Evolutionary conservation across 192 early-diverging fungal species (phyloP), one percentile per base, ranked within the genome.

Genomic region (Backusella psychrophila): DNA sequence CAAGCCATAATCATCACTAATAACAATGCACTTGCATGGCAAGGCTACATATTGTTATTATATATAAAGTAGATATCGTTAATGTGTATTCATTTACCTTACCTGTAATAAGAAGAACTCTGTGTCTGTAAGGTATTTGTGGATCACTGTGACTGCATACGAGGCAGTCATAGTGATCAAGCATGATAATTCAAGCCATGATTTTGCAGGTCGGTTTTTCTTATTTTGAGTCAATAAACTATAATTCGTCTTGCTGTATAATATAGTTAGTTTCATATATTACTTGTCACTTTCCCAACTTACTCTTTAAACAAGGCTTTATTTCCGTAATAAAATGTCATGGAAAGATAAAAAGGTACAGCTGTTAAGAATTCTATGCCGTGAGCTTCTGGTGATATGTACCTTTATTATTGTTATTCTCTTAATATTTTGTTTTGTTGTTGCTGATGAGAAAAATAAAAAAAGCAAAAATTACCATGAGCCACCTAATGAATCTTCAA

Each of bases 371-470:
- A 84, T 41, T 88, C 87, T 41, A 84, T 76, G 1, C 74, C 83
- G 63, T 88, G 87, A 17, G 80, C 80, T 41, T 84, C 76, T 14
- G 87, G 87, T n/a, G 85, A 84, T 19, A 88, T 74, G 52, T 82
- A 88, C 87, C 87, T 84, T 77, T 42, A 11, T 29, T 29, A n/a
- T 11, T 29, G 7, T 71, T 26, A 42, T 36, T 39, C 19, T 39
- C 36, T 39, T 39, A 41, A 42, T 39, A 26, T 26, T 69, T 7
- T 34, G n/a, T 70, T 41, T 39, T n/a, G 21, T 26, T 70, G 5
- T 7, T 72, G 23, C 19, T 42, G 41, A 26, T 26, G 65, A 66
- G 26, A 66, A 26, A 36, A 69, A 35, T 39, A 69, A n/a, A 21
- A n/a, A 15, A 15, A 44, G 42, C 42, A 44, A 49, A 49, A 19